Evolutionary conservation across 2,329 filamentous ascomycete species (phyloP), one percentile per base, ranked within the genome.

Genomic region (Epichloe glyceriae): DNA sequence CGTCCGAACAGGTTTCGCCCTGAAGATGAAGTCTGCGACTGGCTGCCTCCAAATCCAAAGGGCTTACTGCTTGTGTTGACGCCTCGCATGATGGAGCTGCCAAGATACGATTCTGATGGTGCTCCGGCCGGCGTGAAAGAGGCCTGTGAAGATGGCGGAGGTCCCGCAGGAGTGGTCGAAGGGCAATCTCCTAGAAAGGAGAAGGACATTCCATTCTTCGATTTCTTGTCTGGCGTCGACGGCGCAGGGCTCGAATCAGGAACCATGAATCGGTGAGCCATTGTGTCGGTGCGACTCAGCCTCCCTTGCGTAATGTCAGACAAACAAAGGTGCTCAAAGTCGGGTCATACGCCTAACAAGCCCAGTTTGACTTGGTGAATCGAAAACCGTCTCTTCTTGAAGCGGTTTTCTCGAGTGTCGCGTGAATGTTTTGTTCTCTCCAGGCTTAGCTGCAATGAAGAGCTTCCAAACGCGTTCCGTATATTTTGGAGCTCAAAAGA

Each of bases 121-220:
- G 76, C 75, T 51, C 78, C 78, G 15, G 70, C 69, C 1, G 77
- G 76, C 1, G 76, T 79, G 63, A 79, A 79, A 42, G 75, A 78
- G 4, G 71, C 71, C 8, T 70, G 69, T 7, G 75, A 74, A 30
- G 76, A 75, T 1, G 72, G 72, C 10, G 75, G 74, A 30, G 71
- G 71, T 0, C 71, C 76, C 17, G 71, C 72, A 5, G 77, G 76
- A 2, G 76, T 79, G 2, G 74, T 78, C 38, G 75, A 73, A 6
- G 75, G 73, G 47, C 70, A 66, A 8, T 73, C 67, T 53, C 63
- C 70, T 39, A 70, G 69, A 38, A 63, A 64, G 40, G 70, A 72
- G 41, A 65, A 59, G 38, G 63, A 68, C 19, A 63, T 61, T 33
- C 57, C 56, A 50, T 58, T 61, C 49, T 61, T 62, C 34, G 63